Percentiles rank a stretch among this genome's conserved stretches.
These are phyloP conservation scores for Saccharomycopsis fodiens DNA, from an alignment of 805 yeast genomes.

Conservation along the genomic window DNA sequence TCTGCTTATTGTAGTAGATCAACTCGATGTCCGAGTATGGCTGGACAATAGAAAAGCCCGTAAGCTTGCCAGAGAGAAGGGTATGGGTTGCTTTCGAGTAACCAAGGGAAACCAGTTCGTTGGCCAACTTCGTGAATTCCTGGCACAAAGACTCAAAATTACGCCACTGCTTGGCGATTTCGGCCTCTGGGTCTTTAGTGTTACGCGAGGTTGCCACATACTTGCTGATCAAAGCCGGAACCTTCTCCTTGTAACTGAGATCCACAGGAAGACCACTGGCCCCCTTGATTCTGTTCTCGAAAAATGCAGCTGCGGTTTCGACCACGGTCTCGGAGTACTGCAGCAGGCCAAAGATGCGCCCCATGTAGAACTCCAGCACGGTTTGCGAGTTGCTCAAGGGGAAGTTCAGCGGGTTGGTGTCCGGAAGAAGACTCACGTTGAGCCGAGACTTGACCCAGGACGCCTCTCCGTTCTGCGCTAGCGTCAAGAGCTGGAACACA, in stretches of 20 bases:
- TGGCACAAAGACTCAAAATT: conserved; percentile 65
- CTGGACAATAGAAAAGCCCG: conserved; percentile 30
- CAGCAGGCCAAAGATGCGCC: conserved; percentile 42
- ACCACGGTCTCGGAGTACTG: conserved; percentile 42
- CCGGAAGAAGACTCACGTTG: conserved; percentile 21
- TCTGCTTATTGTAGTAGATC: conserved; percentile 28
- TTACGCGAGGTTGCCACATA: conserved; percentile 23
- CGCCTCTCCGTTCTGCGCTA: conserved; percentile 24
- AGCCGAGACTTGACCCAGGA: conserved; percentile 23
- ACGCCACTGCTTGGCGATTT: conserved; percentile 50
- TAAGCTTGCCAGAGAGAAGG: conserved; percentile 27
- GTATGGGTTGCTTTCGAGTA: conserved; percentile 13
- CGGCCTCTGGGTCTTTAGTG: conserved; percentile 30
- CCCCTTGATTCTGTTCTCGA: conserved; percentile 32
- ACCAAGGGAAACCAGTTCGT: conserved; percentile 40
- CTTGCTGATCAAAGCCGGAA: conserved; percentile 28
- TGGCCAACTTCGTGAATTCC: conserved; percentile 47
- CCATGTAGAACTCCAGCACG: conserved; percentile 34
- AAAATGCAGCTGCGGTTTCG: conserved; percentile 44
- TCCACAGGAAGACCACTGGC: conserved; percentile 19
- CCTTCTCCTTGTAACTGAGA: conserved; percentile 29
- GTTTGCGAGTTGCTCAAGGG: conserved; percentile 26
- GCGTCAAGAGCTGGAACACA: conserved; percentile 31
- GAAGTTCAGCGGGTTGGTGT: conserved; percentile 26
- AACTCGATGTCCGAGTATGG: conserved; percentile 29